These are phyloP conservation scores for Solanum habrochaites DNA, from an alignment of 257 asterid genomes.

Conservation along the genomic window DNA sequence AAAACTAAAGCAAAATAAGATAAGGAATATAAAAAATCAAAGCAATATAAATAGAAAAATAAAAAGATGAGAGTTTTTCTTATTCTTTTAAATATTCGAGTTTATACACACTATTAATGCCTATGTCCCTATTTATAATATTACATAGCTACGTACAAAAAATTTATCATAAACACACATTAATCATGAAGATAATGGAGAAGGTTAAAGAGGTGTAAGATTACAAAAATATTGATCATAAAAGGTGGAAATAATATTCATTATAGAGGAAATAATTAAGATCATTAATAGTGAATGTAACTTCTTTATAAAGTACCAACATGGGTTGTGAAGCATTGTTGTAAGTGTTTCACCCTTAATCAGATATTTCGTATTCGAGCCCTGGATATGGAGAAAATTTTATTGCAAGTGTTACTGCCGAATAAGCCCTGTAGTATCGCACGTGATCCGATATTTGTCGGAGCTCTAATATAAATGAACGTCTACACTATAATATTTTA, in stretches of 20 bases:
- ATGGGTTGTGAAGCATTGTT: rapidly evolving
- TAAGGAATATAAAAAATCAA: no score
- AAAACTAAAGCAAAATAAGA: not conserved
- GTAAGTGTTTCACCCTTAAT: no score
- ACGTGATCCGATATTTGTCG: rapidly evolving
- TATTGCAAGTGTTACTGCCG: rapidly evolving
- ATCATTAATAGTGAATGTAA: no score
- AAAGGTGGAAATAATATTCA: no score
- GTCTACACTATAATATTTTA: not conserved
- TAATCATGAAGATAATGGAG: not conserved
- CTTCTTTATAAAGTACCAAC: no score
- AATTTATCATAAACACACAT: not conserved
- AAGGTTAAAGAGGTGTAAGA: not conserved
- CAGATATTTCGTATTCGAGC: rapidly evolving
- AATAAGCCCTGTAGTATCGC: rapidly evolving
- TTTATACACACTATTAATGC: not conserved
- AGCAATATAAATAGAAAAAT: not conserved
- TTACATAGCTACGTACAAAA: no score
- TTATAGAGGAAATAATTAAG: no score
- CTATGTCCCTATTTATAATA: not conserved
- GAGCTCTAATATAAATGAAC: no score
- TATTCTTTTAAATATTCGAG: not conserved
- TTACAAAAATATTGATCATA: not conserved
- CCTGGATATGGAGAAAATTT: no score
- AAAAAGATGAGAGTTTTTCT: no score